Conservation (phyloP, 176 grass and related monocot genomes). For the Eleusine coracana region DNA sequence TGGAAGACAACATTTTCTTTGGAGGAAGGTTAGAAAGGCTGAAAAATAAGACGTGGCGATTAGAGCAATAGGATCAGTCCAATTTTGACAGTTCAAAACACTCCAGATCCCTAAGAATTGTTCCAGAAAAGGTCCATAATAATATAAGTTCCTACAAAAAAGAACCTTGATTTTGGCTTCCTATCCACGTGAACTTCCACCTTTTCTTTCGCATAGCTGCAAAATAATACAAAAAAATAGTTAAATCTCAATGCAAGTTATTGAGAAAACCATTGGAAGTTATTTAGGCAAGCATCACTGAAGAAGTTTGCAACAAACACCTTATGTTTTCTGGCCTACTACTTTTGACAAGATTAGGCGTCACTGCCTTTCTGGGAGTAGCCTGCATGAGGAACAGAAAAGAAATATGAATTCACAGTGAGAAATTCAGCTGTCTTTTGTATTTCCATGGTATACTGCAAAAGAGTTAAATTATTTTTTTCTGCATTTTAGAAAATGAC, state of each 20-base stretch:
- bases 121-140: background rate
- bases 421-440: background rate
- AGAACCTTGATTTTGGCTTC: constrained; percentile 70
- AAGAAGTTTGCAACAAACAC: constrained; percentile 40
- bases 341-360: constrained; percentile 53
- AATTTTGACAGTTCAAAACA: constrained; percentile 36
- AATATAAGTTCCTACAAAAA: constrained; percentile 14
- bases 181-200: constrained; percentile 30
- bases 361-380: constrained; percentile 57
- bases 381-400: constrained; percentile 53
- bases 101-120: constrained; percentile 10
- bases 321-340: constrained; percentile 56
- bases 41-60: constrained; percentile 21
- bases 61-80: constrained; percentile 33
- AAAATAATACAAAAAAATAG: background rate
- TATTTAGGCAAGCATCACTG: constrained; percentile 19
- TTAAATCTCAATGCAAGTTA: constrained; percentile 37
- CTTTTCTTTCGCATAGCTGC: constrained; percentile 34
- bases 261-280: background rate
- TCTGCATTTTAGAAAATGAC: constrained; percentile 5
- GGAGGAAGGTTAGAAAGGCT: constrained; percentile 64
- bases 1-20: constrained; percentile 53
- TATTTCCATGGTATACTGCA: constrained; percentile 19
- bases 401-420: constrained; percentile 8
- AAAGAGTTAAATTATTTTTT: constrained; percentile 18